These are phyloP conservation scores for Papiliotrema nemorosa DNA, from an alignment of 1,284 basidiomycete genomes.

Conservation along the genomic window DNA sequence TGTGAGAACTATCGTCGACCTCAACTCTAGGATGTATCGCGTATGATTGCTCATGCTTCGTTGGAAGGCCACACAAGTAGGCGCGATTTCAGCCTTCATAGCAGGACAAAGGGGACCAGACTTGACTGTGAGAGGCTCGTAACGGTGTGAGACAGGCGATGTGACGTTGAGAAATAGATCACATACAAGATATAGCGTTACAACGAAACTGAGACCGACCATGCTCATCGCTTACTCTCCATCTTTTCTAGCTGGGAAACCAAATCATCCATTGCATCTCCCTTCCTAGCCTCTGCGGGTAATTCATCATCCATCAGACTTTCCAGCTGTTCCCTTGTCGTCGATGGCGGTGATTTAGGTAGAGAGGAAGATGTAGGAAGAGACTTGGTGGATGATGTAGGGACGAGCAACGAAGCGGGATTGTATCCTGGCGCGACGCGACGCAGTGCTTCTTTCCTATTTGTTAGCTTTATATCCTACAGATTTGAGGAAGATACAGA, in stretches of 20 bases:
- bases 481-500: slow-evolving; percentile 9
- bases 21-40: no score
- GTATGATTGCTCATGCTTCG: no score
- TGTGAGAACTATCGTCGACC: no score
- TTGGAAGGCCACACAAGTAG: no score
- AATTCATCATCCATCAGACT: slow-evolving; percentile 24
- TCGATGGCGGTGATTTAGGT: neutral
- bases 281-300: neutral
- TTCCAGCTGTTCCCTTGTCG: neutral
- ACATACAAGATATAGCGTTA: no score
- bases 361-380: neutral
- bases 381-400: slow-evolving; percentile 17
- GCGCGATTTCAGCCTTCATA: no score
- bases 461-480: neutral
- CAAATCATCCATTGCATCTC: slow-evolving; percentile 72
- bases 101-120: no score
- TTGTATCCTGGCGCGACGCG: slow-evolving; percentile 48
- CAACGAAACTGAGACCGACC: no score
- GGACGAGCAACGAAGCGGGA: slow-evolving; percentile 39
- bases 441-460: slow-evolving; percentile 37
- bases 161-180: no score
- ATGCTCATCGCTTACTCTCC: slow-evolving; percentile 48
- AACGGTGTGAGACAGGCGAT: neutral
- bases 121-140: neutral
- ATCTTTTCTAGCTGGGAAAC: slow-evolving; percentile 71